Evolutionary conservation across 2,329 filamentous ascomycete species (phyloP).

Genomic region (Fusarium sp.): DNA sequence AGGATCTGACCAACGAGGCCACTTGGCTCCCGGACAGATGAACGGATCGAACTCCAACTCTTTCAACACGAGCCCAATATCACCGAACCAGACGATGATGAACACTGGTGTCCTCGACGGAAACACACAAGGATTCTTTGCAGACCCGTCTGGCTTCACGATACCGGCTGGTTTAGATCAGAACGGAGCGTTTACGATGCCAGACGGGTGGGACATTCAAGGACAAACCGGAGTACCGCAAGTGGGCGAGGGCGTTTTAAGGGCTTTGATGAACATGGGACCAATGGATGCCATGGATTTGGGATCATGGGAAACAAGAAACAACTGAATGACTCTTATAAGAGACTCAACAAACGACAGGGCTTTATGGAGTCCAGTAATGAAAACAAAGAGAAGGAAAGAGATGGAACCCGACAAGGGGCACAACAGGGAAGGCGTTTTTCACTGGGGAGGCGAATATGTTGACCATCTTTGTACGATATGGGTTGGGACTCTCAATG

Average conservation of each 20-base stretch:
- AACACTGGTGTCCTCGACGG: slow-evolving; percentile 53
- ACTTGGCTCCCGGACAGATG: slow-evolving; percentile 47
- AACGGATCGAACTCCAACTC: slow-evolving; percentile 57
- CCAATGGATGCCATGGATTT: slow-evolving; percentile 72
- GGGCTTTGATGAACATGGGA: slow-evolving; percentile 69
- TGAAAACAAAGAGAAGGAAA: slow-evolving; percentile 16
- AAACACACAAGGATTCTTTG: slow-evolving; percentile 54
- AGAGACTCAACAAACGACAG: not conserved
- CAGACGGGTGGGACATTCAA: slow-evolving; percentile 59
- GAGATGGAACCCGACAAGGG: slow-evolving; percentile 6
- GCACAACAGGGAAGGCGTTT: slow-evolving; percentile 27
- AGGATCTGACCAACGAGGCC: slow-evolving; percentile 47
- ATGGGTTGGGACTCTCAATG: slow-evolving; percentile 27
- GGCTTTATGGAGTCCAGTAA: not conserved
- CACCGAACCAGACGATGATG: slow-evolving; percentile 57
- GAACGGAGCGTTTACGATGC: slow-evolving; percentile 54
- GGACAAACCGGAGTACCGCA: slow-evolving; percentile 64
- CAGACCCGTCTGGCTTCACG: slow-evolving; percentile 54
- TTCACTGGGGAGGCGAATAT: slow-evolving; percentile 19
- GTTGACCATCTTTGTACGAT: slow-evolving; percentile 32
- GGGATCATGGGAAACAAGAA: slow-evolving; percentile 58
- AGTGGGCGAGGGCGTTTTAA: slow-evolving; percentile 68
- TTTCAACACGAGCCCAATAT: slow-evolving; percentile 65
- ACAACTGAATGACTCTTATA: slow-evolving; percentile 33
- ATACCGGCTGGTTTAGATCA: slow-evolving; percentile 42